Evolutionary conservation across 495 filamentous ascomycete genomes (phyloP), one percentile per base, ranked within the genome.

Genomic region (Daldinia caldariorum): DNA sequence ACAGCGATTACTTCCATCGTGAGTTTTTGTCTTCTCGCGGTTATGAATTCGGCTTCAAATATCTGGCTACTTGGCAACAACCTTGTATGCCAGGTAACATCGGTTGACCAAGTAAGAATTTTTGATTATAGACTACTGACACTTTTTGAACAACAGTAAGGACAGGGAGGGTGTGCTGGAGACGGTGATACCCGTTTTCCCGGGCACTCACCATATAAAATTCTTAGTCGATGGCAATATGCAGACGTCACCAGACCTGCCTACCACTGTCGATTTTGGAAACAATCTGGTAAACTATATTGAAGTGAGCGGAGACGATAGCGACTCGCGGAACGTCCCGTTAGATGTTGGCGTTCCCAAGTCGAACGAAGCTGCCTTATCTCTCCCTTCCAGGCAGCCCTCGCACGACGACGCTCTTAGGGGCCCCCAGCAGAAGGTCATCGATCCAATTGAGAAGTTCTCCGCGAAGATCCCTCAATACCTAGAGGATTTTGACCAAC

Each of bases 201-300:
- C 95, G 1, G 95, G 95, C 41, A 98, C 95, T 1, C 95, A 99
- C 79, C 95, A 99, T 80, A 83, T 99, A 70, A 93, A 95, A 73
- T 99, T 98, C 82, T 87, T 99, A 71, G 92, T 98, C 29, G 94
- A 97, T 79, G 91, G 91, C 38, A 89, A 93, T 66, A 97, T 98
- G 94, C 85, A 89, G 65, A 92, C 92, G 16, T 94, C 94, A 5
- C 89, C 91, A 49, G 87, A 90, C 67, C 86, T 97, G 22, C 94
- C 95, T 2, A 98, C 96, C 0, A 94, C 95, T 0, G 95, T 99
- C 29, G 95, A 99, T 80, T 97, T 93, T 77, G 95, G 93, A 45
- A 97, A 97, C 75, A 94, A 97, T 74, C 82, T 99, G 20, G 94
- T 99, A 66, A 99, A 99, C 81, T 99, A 99, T 74, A 89, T 99